Conservation (phyloP, 2,329 filamentous ascomycete species). For the Fusarium anthophilum region DNA sequence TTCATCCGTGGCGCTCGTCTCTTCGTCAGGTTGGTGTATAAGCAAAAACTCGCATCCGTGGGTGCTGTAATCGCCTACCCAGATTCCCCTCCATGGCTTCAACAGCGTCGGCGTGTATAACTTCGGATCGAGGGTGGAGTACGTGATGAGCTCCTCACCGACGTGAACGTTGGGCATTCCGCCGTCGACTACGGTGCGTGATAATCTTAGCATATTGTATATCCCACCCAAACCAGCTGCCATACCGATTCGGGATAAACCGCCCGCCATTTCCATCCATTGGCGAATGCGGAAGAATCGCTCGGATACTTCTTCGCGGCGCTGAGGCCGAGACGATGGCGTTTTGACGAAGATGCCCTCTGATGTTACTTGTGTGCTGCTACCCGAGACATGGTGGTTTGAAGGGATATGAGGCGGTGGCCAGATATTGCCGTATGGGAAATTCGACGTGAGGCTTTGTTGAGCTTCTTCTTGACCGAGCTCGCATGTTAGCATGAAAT, state of each 20-base stretch:
- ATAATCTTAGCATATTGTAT: slow-evolving; percentile 27
- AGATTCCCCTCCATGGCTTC: slow-evolving; percentile 90
- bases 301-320: slow-evolving; percentile 70
- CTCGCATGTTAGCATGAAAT: slow-evolving; percentile 72
- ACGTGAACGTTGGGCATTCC: slow-evolving; percentile 56
- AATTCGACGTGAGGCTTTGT: slow-evolving; percentile 43
- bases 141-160: slow-evolving; percentile 68
- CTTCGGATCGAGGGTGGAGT: slow-evolving; percentile 74
- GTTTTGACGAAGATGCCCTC: slow-evolving; percentile 38
- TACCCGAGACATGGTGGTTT: slow-evolving; percentile 57
- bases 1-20: slow-evolving; percentile 48
- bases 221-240: slow-evolving; percentile 35
- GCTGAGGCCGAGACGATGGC: slow-evolving; percentile 54
- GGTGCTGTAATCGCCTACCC: slow-evolving; percentile 88
- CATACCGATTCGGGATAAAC: slow-evolving; percentile 43
- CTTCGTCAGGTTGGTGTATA: slow-evolving; percentile 74
- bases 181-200: slow-evolving; percentile 15
- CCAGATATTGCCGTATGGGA: slow-evolving; percentile 71
- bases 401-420: slow-evolving; percentile 78
- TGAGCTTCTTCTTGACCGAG: slow-evolving; percentile 49
- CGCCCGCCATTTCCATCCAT: slow-evolving; percentile 74
- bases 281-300: slow-evolving; percentile 77
- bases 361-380: slow-evolving; percentile 38
- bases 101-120: slow-evolving; percentile 82
- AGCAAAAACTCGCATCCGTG: slow-evolving; percentile 92